Evolutionary conservation across 2,329 filamentous ascomycete species (phyloP).

Genomic region (Calonectria henricotiae): DNA sequence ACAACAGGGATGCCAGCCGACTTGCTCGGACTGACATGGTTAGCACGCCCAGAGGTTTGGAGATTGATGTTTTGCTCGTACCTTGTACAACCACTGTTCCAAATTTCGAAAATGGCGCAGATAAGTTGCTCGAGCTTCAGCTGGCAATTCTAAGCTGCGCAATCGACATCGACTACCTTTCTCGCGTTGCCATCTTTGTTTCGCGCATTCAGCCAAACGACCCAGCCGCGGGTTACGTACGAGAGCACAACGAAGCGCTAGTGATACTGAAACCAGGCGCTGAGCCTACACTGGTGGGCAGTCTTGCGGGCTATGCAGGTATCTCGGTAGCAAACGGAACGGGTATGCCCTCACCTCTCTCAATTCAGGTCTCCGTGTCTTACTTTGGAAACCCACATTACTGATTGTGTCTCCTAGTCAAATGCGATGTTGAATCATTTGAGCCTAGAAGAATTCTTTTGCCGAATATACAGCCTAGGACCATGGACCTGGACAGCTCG

Average conservation of each 20-base stretch:
- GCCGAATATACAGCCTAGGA: background rate
- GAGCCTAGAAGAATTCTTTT: background rate
- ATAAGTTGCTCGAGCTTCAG: background rate
- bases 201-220: background rate
- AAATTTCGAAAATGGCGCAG: background rate
- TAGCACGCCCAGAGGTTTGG: slow-evolving; percentile 10
- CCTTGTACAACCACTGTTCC: slow-evolving; percentile 1
- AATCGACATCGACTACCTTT: slow-evolving; percentile 4
- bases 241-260: slow-evolving; percentile 11
- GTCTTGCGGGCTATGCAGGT: background rate
- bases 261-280: background rate
- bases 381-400: no score
- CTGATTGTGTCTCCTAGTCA: background rate
- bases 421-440: background rate
- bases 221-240: background rate
- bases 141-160: slow-evolving; percentile 13
- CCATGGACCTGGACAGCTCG: background rate
- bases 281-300: slow-evolving; percentile 1
- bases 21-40: slow-evolving; percentile 6
- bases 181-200: slow-evolving; percentile 20
- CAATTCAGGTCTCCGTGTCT: no score
- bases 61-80: slow-evolving; percentile 18
- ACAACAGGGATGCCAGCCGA: background rate
- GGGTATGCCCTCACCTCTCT: no score
- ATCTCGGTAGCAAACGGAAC: background rate